A percentile compares a stretch with the other conserved stretches of the same genome.
These are phyloP conservation scores for Diutina catenulata DNA, from an alignment of 1,139 yeast genomes.

Conservation along the genomic window DNA sequence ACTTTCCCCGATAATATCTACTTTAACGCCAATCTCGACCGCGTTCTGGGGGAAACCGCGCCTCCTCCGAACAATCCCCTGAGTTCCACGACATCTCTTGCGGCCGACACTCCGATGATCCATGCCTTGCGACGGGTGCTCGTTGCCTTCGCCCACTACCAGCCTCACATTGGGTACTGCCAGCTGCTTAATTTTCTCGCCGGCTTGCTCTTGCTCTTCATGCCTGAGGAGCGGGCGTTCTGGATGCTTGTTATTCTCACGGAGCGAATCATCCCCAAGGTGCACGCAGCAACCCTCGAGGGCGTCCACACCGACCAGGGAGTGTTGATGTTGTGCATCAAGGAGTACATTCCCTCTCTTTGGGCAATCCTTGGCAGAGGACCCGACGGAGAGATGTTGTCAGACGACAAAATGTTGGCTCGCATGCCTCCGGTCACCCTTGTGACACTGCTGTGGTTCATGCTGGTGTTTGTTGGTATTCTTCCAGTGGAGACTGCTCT, in stretches of 20 bases:
- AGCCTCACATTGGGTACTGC: slow-evolving; percentile 90
- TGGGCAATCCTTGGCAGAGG: slow-evolving; percentile 48
- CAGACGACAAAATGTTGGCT: slow-evolving; percentile 52
- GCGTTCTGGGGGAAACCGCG: slow-evolving; percentile 6
- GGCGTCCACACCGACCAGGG: slow-evolving; percentile 97
- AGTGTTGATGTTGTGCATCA: slow-evolving; percentile 74
- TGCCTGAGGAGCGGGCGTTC: slow-evolving; percentile 82
- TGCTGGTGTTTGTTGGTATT: slow-evolving; percentile 85
- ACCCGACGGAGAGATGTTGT: slow-evolving; percentile 30
- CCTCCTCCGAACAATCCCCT: background rate
- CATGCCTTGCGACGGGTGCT: slow-evolving; percentile 69
- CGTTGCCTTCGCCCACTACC: slow-evolving; percentile 73
- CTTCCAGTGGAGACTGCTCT: slow-evolving; percentile 80
- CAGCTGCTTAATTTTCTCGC: slow-evolving; percentile 89
- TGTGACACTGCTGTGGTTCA: slow-evolving; percentile 95
- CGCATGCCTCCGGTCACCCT: slow-evolving; percentile 83
- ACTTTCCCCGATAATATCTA: slow-evolving; percentile 89
- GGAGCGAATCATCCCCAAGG: slow-evolving; percentile 77
- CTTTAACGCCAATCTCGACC: slow-evolving; percentile 21
- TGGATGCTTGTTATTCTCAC: slow-evolving; percentile 95
- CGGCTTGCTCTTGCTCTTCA: slow-evolving; percentile 66
- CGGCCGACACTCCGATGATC: slow-evolving; percentile 49
- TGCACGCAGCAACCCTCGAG: slow-evolving; percentile 80
- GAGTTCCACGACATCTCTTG: background rate
- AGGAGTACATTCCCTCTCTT: slow-evolving; percentile 71